Evolutionary conservation across 768 basidiomycete species (phyloP).

Genomic region (Russula emetica): DNA sequence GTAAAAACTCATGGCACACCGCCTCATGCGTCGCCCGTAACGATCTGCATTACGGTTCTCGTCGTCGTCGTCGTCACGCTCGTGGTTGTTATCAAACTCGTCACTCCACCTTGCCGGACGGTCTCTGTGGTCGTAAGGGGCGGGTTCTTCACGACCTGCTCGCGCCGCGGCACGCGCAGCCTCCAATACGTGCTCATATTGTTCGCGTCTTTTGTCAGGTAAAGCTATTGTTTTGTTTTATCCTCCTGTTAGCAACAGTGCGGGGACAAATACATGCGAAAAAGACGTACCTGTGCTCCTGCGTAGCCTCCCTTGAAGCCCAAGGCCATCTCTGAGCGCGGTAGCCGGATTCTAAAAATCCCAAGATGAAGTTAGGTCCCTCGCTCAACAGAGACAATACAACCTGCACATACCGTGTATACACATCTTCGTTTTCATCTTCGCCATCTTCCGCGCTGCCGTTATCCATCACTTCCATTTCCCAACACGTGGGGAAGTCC

Average conservation of each 20-base stretch:
- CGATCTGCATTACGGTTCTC: conserved; percentile 25
- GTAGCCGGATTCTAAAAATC: conserved; percentile 25
- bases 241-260: not conserved
- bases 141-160: conserved; percentile 26
- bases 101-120: conserved; percentile 16
- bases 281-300: conserved; percentile 23
- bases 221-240: conserved; percentile 11
- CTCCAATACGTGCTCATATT: conserved; percentile 26
- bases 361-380: not conserved
- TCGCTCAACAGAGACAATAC: not conserved
- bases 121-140: conserved; percentile 21
- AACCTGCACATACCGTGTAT: conserved; percentile 17
- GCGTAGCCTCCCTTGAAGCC: conserved; percentile 18
- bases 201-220: conserved; percentile 22
- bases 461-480: conserved; percentile 26
- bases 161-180: conserved; percentile 22
- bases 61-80: conserved; percentile 25
- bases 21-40: conserved; percentile 20
- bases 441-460: conserved; percentile 19
- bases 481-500: conserved; percentile 28
- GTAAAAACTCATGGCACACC: not conserved
- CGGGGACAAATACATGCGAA: not conserved
- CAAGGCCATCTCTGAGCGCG: conserved; percentile 22
- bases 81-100: conserved; percentile 27
- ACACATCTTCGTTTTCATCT: conserved; percentile 19